A percentile compares a stretch with the other conserved stretches of the same genome.
These are phyloP conservation scores for Podospora sp. DNA, from an alignment of 495 filamentous ascomycete species.

Conservation along the genomic window DNA sequence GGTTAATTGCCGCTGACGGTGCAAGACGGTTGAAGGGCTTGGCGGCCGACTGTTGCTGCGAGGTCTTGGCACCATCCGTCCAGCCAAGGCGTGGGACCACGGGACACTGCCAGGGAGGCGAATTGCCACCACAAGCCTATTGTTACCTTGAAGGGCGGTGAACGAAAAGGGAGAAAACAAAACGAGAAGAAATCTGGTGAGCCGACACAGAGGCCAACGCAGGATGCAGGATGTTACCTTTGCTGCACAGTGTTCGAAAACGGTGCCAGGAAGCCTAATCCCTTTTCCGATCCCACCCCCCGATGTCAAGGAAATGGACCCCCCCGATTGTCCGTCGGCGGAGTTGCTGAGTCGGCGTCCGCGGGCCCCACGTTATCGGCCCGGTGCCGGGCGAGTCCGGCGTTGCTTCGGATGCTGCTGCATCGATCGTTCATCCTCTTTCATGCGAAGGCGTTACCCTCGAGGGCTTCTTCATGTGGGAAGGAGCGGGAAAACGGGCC, in stretches of 20 bases:
- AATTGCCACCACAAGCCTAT: not conserved
- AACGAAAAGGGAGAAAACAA: not conserved
- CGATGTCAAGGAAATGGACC: not conserved
- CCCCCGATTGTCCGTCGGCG: not conserved
- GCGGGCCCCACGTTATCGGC: not conserved
- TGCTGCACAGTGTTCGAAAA: not conserved
- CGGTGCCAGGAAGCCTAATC: not conserved
- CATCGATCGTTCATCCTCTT: not conserved
- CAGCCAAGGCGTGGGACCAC: not conserved
- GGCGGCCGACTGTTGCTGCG: not conserved
- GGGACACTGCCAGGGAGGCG: not conserved
- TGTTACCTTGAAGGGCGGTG: conserved; percentile 1
- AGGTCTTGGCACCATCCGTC: not conserved
- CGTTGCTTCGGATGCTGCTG: not conserved
- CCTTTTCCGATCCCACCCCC: not conserved
- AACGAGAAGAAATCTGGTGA: not conserved
- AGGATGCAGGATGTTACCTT: not conserved
- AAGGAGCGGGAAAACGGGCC: not conserved
- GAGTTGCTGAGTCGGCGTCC: not conserved
- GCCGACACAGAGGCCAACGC: not conserved
- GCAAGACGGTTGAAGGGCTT: not conserved
- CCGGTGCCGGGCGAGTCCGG: not conserved
- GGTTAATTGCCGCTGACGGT: not conserved
- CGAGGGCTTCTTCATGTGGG: not conserved
- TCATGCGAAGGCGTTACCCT: not conserved